phyloP scores from a whole-genome alignment of 2,329 filamentous ascomycete genomes.

The Penicillium glabrum region DNA sequence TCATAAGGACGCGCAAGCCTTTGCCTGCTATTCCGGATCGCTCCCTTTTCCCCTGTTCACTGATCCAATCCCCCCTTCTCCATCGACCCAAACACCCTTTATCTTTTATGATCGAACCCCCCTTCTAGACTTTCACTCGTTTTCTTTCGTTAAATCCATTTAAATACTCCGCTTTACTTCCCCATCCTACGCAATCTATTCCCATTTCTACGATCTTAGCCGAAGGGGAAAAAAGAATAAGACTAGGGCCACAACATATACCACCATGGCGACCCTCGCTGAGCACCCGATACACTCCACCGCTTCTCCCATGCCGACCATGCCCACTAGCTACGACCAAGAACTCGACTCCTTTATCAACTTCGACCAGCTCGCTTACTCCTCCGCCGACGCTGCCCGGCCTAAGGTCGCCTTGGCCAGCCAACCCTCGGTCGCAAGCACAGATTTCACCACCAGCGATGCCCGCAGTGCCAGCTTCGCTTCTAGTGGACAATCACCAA shows the following conservation, averaged over 20 bases:
- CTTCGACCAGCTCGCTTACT: constrained; percentile 45
- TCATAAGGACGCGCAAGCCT: constrained; percentile 35
- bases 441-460: constrained; percentile 34
- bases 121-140: constrained; percentile 12
- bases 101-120: constrained; percentile 4
- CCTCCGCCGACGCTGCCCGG: constrained; percentile 35
- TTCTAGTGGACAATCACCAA: constrained; percentile 47
- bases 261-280: constrained; percentile 37
- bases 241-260: neutral
- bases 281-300: constrained; percentile 33
- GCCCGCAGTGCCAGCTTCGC: constrained; percentile 36
- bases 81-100: constrained; percentile 13
- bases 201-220: neutral
- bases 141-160: constrained; percentile 9
- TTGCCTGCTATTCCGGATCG: constrained; percentile 8
- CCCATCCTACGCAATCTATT: neutral
- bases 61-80: constrained; percentile 9
- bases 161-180: neutral
- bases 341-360: constrained; percentile 50
- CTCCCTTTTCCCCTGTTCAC: constrained; percentile 3
- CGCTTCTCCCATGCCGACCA: constrained; percentile 28
- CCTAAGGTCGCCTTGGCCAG: constrained; percentile 36
- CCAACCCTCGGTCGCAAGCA: constrained; percentile 38
- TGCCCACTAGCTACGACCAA: constrained; percentile 41
- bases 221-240: neutral